phyloP scores from a whole-genome alignment of 2,329 filamentous ascomycete genomes.

The Phoma sp. region DNA sequence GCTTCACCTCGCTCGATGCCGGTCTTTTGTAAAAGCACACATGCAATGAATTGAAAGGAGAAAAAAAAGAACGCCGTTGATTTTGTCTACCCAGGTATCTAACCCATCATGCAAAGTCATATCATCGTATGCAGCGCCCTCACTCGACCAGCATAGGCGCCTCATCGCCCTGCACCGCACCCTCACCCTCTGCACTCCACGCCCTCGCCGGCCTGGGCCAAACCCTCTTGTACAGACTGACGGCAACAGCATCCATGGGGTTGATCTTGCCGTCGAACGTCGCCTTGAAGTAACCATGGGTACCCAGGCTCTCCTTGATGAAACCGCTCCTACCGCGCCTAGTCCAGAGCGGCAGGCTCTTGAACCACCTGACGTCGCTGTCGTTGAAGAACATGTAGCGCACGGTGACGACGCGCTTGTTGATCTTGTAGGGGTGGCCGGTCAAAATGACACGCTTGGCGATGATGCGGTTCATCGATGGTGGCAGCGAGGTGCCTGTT shows the following conservation, averaged over 20 bases:
- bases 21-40: neutral
- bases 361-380: slow-evolving; percentile 97
- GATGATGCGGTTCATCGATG: slow-evolving; percentile 76
- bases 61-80: slow-evolving; percentile 10
- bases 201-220: slow-evolving; percentile 69
- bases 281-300: slow-evolving; percentile 99
- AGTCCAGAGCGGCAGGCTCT: slow-evolving; percentile 94
- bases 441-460: slow-evolving; percentile 94
- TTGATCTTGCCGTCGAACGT: slow-evolving; percentile 97
- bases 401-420: slow-evolving; percentile 95
- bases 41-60: neutral
- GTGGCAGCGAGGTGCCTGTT: slow-evolving; percentile 84
- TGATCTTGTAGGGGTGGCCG: slow-evolving; percentile 97
- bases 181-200: slow-evolving; percentile 40
- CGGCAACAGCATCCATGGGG: slow-evolving; percentile 89
- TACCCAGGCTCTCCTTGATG: slow-evolving; percentile 92
- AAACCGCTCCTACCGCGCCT: slow-evolving; percentile 85
- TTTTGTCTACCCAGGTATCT: slow-evolving; percentile 31
- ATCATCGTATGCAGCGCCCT: slow-evolving; percentile 14
- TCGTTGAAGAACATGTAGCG: slow-evolving; percentile 99
- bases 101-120: slow-evolving; percentile 20
- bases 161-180: neutral
- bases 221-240: slow-evolving; percentile 67
- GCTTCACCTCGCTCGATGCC: neutral
- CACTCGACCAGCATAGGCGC: slow-evolving; percentile 11